A percentile compares a stretch with the other conserved stretches of the same genome.
These are phyloP conservation scores for Rutstroemia sp. DNA, from an alignment of 2,329 filamentous ascomycete genomes.

Conservation along the genomic window DNA sequence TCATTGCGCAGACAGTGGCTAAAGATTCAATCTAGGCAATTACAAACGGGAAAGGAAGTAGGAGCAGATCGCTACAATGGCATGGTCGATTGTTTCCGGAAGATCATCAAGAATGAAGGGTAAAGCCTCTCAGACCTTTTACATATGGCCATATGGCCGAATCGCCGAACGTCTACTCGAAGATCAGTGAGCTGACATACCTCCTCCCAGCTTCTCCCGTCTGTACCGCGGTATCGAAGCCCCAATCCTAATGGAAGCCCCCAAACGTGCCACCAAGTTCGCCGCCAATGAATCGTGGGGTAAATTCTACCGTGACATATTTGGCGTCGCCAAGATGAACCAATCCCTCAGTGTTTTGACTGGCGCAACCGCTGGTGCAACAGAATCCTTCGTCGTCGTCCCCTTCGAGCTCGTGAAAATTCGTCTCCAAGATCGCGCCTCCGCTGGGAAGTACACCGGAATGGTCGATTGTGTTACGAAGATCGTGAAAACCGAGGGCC, in stretches of 20 bases:
- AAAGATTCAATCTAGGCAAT: conserved; percentile 52
- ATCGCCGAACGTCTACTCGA: neutral
- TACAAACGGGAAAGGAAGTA: conserved; percentile 72
- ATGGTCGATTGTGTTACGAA: conserved; percentile 74
- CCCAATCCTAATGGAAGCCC: conserved; percentile 95
- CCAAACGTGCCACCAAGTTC: conserved; percentile 97
- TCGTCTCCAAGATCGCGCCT: conserved; percentile 89
- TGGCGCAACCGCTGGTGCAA: conserved; percentile 89
- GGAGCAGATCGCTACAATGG: conserved; percentile 83
- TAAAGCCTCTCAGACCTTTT: conserved; percentile 37
- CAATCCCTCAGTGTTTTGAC: conserved; percentile 89
- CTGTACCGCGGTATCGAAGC: conserved; percentile 94
- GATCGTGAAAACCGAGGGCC: conserved; percentile 77
- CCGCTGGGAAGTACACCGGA: conserved; percentile 79
- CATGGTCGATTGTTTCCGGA: conserved; percentile 96
- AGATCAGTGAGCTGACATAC: conserved; percentile 5
- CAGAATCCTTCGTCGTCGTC: conserved; percentile 93
- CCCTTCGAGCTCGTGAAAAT: conserved; percentile 99
- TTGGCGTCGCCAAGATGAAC: conserved; percentile 80
- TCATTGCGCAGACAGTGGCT: conserved; percentile 1
- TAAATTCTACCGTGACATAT: conserved; percentile 81
- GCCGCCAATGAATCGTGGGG: conserved; percentile 99
- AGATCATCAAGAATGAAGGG: conserved; percentile 96
- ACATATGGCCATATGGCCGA: no score
- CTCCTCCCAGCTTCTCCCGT: conserved; percentile 60